Conservation (phyloP, 2,329 filamentous ascomycete species). For the Sclerotinia minor region DNA sequence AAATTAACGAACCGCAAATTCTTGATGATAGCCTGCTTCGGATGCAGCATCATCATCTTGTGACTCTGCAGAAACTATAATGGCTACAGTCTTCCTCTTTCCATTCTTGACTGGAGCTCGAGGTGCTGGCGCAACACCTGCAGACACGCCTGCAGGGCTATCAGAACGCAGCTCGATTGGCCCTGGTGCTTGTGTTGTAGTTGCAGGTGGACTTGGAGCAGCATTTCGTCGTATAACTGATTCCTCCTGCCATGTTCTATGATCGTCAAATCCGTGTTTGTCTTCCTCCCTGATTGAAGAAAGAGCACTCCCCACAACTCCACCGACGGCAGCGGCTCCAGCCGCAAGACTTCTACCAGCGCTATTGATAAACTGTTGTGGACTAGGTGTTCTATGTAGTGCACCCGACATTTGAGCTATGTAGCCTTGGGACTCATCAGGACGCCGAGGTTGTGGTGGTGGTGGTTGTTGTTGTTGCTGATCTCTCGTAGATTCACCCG, state of each 20-base stretch:
- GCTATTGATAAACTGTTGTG: constrained; percentile 83
- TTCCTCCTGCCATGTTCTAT: constrained; percentile 91
- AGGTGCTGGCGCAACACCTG: constrained; percentile 27
- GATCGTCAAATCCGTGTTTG: constrained; percentile 76
- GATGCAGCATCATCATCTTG: constrained; percentile 58
- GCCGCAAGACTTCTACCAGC: constrained; percentile 80
- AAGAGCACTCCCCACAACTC: constrained; percentile 78
- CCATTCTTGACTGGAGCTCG: constrained; percentile 31
- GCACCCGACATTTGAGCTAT: constrained; percentile 78
- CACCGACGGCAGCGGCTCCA: constrained; percentile 79
- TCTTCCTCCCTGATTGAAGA: constrained; percentile 84
- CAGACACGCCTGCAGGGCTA: constrained; percentile 36
- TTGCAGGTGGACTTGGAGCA: constrained; percentile 41
- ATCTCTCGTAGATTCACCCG: constrained; percentile 43
- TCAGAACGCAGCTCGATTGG: constrained; percentile 36
- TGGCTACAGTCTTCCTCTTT: constrained; percentile 74
- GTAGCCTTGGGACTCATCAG: constrained; percentile 58
- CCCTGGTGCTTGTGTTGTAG: constrained; percentile 38
- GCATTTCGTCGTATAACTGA: constrained; percentile 64
- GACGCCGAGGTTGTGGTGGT: constrained; percentile 37
- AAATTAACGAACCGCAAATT: constrained; percentile 71
- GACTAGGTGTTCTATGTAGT: constrained; percentile 78
- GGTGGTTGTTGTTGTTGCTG: constrained; percentile 27
- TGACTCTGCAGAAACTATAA: constrained; percentile 82
- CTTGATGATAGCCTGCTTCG: constrained; percentile 64